These are phyloP conservation scores for Canavalia gladiata DNA, from an alignment of 306 rosid species.

Conservation along the genomic window DNA sequence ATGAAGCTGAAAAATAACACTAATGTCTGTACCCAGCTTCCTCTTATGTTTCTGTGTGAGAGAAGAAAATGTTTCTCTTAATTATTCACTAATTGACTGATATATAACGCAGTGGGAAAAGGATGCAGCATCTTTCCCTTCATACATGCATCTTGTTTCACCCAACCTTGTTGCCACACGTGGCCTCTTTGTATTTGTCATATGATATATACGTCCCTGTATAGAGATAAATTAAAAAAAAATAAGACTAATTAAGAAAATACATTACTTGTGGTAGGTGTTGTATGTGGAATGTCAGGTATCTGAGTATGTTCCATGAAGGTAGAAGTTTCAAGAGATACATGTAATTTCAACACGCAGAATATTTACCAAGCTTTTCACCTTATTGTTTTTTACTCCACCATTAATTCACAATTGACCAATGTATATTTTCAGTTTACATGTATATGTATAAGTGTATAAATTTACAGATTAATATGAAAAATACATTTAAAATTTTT, in stretches of 20 bases:
- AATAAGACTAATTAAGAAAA: background rate
- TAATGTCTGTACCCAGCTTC: too few species aligned
- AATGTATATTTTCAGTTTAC: too few species aligned
- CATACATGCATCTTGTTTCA: background rate
- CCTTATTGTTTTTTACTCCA: too few species aligned
- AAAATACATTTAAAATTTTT: too few species aligned
- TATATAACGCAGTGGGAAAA: background rate
- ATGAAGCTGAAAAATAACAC: background rate
- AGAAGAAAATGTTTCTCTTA: background rate
- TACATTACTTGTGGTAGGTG: background rate
- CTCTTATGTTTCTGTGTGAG: background rate
- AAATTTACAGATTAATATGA: too few species aligned
- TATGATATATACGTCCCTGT: background rate
- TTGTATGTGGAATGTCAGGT: background rate
- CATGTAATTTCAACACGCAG: background rate
- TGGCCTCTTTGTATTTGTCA: slow-evolving; percentile 11
- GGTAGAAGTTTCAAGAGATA: background rate
- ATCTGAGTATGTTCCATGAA: background rate
- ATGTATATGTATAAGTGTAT: too few species aligned
- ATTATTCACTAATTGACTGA: background rate
- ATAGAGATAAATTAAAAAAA: background rate
- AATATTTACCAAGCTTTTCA: background rate
- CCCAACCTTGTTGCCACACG: background rate
- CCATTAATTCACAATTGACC: too few species aligned
- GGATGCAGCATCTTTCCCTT: background rate